These are phyloP conservation scores for Hypoxylon lienhwacheense DNA, from an alignment of 495 filamentous ascomycete genomes.

Conservation along the genomic window DNA sequence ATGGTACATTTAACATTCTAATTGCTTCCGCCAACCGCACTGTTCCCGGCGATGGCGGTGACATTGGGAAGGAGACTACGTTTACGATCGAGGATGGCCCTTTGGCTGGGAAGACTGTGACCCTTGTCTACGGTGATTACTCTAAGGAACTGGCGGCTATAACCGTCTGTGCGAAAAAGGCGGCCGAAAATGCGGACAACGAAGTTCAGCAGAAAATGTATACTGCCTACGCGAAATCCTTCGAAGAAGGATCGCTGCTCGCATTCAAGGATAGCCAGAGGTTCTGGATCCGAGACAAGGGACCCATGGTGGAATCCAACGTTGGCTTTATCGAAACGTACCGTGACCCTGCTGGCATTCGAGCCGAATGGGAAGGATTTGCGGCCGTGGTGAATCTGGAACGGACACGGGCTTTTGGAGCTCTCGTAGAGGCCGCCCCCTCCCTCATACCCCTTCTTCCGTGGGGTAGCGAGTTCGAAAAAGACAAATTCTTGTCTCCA, in stretches of 20 bases:
- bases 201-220: conserved; percentile 85
- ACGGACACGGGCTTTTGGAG: conserved; percentile 85
- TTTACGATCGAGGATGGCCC: conserved; percentile 65
- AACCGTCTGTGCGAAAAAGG: conserved; percentile 67
- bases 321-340: conserved; percentile 97
- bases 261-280: conserved; percentile 90
- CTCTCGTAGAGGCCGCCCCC: conserved; percentile 78
- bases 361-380: conserved; percentile 98
- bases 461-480: conserved; percentile 88
- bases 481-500: conserved; percentile 89
- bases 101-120: conserved; percentile 66
- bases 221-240: conserved; percentile 79
- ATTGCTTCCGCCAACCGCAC: conserved; percentile 69
- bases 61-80: conserved; percentile 66
- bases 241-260: conserved; percentile 78
- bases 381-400: conserved; percentile 77
- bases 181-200: conserved; percentile 76
- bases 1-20: conserved; percentile 75
- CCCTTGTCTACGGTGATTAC: conserved; percentile 84
- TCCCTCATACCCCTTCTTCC: conserved; percentile 84
- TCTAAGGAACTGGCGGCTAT: conserved; percentile 78
- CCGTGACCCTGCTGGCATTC: conserved; percentile 85
- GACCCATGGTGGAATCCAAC: conserved; percentile 86
- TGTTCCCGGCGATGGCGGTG: conserved; percentile 60
- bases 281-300: conserved; percentile 89